These are phyloP conservation scores for Neospermospora avenae DNA, from an alignment of 2,329 filamentous ascomycete genomes.

Conservation along the genomic window DNA sequence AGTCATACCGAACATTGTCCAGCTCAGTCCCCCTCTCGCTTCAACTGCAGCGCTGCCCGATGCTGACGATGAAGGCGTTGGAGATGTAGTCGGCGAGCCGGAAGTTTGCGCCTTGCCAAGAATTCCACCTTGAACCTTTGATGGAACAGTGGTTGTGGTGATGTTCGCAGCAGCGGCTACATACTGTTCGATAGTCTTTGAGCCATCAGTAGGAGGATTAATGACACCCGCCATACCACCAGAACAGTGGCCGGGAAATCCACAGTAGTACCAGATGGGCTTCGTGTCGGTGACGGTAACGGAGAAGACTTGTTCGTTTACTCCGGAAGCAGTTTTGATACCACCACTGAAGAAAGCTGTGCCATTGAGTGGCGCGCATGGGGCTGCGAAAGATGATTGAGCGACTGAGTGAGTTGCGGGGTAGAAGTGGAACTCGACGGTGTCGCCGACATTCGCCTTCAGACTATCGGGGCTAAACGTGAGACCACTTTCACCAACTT, in stretches of 20 bases:
- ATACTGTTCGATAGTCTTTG: constrained; percentile 21
- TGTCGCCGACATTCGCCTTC: constrained; percentile 46
- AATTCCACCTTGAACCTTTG: constrained; percentile 22
- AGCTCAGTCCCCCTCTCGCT: constrained; percentile 11
- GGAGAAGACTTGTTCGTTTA: constrained; percentile 38
- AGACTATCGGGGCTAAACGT: constrained; percentile 50
- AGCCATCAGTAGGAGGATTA: too few species aligned
- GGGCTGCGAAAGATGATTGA: constrained; percentile 36
- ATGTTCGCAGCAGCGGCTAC: constrained; percentile 16
- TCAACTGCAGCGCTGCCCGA: constrained; percentile 14
- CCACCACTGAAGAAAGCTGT: constrained; percentile 29
- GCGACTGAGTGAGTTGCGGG: constrained; percentile 50
- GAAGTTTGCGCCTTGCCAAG: constrained; percentile 3
- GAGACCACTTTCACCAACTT: constrained; percentile 36
- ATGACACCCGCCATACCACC: constrained; percentile 44
- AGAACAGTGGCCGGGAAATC: constrained; percentile 39
- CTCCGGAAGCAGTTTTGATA: constrained; percentile 17
- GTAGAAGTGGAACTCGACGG: constrained; percentile 54
- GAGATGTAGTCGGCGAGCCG: constrained; percentile 5
- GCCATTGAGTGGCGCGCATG: constrained; percentile 33
- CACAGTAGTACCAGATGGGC: constrained; percentile 45
- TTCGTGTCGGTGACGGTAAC: constrained; percentile 40
- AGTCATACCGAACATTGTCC: constrained; percentile 13
- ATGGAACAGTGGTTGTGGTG: constrained; percentile 9
- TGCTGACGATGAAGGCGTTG: constrained; percentile 6